Evolutionary conservation across 305 asterid genomes (phyloP), one percentile per base, ranked within the genome.

Genomic region (Fraxinus velutina): DNA sequence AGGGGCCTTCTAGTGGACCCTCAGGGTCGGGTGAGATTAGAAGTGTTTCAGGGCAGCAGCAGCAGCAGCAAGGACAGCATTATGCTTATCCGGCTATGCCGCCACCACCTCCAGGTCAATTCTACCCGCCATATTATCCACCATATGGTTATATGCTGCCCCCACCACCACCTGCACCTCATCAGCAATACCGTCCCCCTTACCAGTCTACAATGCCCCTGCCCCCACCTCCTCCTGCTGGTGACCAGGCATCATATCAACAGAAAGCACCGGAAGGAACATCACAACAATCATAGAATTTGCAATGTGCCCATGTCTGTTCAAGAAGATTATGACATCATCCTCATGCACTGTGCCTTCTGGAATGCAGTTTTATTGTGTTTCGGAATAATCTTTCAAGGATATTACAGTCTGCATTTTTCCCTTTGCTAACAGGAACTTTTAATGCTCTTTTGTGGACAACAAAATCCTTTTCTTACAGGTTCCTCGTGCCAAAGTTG

Each of bases 51-150:
- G 92, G 62, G 47, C 64, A 5, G 68, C 91, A 86, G 74, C 81
- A 83, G 76, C 93, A 77, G 76, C 93, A 77, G 17, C 92, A 78
- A 64, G 88, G 81, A 32, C 96, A 85, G 78, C 91, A 82, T 36
- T 89, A 85, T 82, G 89, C 90, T 34, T 90, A 90, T 83, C 90
- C 92, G 4, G 85, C 86, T 0, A 84, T 85, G 80, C 89, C 88
- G 80, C 93, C 88, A 13, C 95, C 93, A 2, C 97, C 92, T 21
- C 97, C 91, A 5, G 95, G 93, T 52, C 99, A 91, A 79, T 91
- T 89, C 79, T 93, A 91, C 83, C 97, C 88, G n/a, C 91, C 92
- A 8, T 90, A 86, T 86, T 90, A 91, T 88, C 95, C 94, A 21
- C 91, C 89, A 8, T 90, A 88, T 55, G 95, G 94, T 10, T 91